A percentile compares a stretch with the other conserved stretches of the same genome.
These are phyloP conservation scores for Termitomyces titanicus DNA, from an alignment of 768 basidiomycete genomes.

Conservation along the genomic window DNA sequence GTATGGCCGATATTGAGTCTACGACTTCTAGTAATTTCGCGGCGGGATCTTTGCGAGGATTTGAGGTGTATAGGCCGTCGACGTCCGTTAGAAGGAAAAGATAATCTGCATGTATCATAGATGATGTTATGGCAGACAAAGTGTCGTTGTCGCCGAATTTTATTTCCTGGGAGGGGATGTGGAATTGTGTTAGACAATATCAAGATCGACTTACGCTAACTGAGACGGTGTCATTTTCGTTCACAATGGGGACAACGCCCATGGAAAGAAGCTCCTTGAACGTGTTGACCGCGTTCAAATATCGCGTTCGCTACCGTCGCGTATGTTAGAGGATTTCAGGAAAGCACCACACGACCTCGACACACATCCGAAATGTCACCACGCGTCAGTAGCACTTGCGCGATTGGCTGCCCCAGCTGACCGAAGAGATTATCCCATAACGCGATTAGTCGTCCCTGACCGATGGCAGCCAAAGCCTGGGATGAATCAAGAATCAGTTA, in stretches of 20 bases:
- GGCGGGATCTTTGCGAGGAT: constrained; percentile 69
- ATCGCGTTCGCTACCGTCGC: constrained; percentile 74
- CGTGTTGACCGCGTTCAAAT: constrained; percentile 95
- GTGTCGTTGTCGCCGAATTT: constrained; percentile 99
- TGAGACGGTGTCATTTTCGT: constrained; percentile 98
- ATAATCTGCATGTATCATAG: constrained; percentile 98
- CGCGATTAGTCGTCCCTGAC: constrained; percentile 93
- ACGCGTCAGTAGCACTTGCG: constrained; percentile 89
- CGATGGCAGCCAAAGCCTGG: constrained; percentile 94
- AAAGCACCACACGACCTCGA: constrained; percentile 14
- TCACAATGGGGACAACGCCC: constrained; percentile 97
- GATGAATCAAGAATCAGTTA: constrained; percentile 1
- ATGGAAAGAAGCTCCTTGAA: constrained; percentile 86
- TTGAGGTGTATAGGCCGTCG: constrained; percentile 91
- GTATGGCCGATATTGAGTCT: constrained; percentile 75
- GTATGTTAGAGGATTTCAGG: constrained; percentile 18
- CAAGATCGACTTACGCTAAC: constrained; percentile 73
- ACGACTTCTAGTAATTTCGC: constrained; percentile 39
- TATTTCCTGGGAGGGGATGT: constrained; percentile 75
- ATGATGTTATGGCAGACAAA: constrained; percentile 92
- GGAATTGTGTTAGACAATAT: too few relatives aligned
- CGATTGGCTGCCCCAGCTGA: constrained; percentile 91
- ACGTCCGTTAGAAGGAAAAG: constrained; percentile 96
- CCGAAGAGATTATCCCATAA: constrained; percentile 97
- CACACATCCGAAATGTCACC: constrained; percentile 96